Evolutionary conservation across 2,329 filamentous ascomycete genomes (phyloP), one percentile per base, ranked within the genome.

Genomic region (Claviceps sp.): DNA sequence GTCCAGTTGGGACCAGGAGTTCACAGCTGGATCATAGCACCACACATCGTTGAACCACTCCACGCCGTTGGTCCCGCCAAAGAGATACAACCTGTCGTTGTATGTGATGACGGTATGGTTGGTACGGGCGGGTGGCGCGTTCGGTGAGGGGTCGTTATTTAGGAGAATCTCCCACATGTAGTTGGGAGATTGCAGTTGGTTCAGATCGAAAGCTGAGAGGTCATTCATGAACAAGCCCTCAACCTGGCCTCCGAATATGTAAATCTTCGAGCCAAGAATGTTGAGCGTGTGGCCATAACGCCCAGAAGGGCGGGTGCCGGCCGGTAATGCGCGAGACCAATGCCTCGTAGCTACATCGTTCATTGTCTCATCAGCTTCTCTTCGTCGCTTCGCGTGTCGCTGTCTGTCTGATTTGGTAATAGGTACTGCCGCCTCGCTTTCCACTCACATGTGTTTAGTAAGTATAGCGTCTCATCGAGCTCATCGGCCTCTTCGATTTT

Each of bases 1-100:
- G 62, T 97, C 91, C 52, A 95, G 76, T 64, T 94, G 85, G 9
- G 81, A 72, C 93, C 93, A 98, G 52, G 77, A 72, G 66, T 96
- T 96, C 45, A 79, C 72, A 51, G 82, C 76, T 7, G 90, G 86
- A 61, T 96, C 91, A 65, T 93, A 98, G 50, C 84, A 88, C 93
- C 93, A 98, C 47, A 98, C 93, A 64, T 98, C 93, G 66, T 97
- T 98, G 72, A 97, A 98, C 94, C 93, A 98, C 61, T 87, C 83
- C 52, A 90, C 80, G 42, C 93, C 93, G 64, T 98, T 95, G 2
- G 93, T 98, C 56, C 93, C 93, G 59, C 93, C 93, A 65, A 98
- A 98, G 83, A 98, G 74, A 64, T 91, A 98, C 65, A 98, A 80
- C 68, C 86, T 93, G 64, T 98, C 93, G 55, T 93, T 90, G 69